These are phyloP conservation scores for Euphorbia tirucalli DNA, from an alignment of 345 rosid species.

Conservation along the genomic window DNA sequence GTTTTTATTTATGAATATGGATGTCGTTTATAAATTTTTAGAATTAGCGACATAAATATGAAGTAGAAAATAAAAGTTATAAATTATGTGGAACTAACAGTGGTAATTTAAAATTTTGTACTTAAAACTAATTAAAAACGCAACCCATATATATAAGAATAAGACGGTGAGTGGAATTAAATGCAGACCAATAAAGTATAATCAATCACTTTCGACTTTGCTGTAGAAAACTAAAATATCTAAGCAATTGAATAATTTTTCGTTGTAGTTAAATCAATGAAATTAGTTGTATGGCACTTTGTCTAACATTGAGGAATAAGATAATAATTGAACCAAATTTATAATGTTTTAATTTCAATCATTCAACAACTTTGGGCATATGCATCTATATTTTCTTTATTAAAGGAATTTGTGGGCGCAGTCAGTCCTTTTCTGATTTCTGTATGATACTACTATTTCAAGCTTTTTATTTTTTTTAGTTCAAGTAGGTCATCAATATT, in stretches of 20 bases:
- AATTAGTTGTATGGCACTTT: constrained; percentile 37
- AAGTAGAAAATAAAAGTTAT: too few relatives aligned
- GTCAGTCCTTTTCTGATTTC: constrained; percentile 4
- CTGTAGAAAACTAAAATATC: not conserved
- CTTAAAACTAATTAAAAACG: too few relatives aligned
- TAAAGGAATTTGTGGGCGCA: constrained; percentile 12
- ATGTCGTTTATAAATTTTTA: too few relatives aligned
- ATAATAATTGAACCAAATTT: not conserved
- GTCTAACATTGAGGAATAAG: constrained; percentile 10
- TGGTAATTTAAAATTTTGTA: too few relatives aligned
- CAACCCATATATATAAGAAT: too few relatives aligned
- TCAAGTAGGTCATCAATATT: not conserved
- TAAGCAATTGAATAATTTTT: too few relatives aligned
- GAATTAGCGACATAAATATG: too few relatives aligned
- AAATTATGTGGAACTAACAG: too few relatives aligned
- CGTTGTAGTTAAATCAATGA: not conserved
- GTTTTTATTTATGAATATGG: too few relatives aligned
- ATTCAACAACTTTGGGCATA: too few relatives aligned
- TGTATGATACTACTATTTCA: constrained; percentile 11
- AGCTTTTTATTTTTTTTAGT: constrained; percentile 10
- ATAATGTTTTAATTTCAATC: constrained; percentile 11
- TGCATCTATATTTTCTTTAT: constrained; percentile 11
- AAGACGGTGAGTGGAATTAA: too few relatives aligned
- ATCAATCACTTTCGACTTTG: not conserved
- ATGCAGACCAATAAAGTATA: too few relatives aligned